A percentile compares a stretch with the other conserved stretches of the same genome.
Conservation (phyloP, 2,329 filamentous ascomycete genomes). For the Harringtonia lauricola region DNA sequence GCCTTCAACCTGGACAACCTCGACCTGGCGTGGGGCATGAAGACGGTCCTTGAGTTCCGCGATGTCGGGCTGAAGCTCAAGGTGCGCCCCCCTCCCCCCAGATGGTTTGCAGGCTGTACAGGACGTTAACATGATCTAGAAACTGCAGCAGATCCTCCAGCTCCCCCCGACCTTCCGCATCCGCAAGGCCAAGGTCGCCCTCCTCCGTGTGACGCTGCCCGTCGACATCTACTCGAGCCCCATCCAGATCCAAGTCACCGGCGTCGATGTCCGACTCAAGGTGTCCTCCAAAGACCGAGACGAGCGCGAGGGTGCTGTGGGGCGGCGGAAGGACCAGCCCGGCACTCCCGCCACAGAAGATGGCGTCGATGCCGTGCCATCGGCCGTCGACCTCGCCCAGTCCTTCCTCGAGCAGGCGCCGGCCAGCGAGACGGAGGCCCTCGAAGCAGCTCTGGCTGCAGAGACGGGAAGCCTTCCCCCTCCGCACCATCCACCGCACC, state of each 20-base stretch:
- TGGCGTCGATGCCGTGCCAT: constrained; percentile 40
- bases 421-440: constrained; percentile 49
- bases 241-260: constrained; percentile 72
- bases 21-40: constrained; percentile 71
- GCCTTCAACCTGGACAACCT: constrained; percentile 77
- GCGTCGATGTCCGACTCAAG: constrained; percentile 60
- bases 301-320: constrained; percentile 5
- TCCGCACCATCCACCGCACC: no score
- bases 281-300: constrained; percentile 31
- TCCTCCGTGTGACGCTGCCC: constrained; percentile 72
- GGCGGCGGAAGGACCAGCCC: constrained; percentile 16
- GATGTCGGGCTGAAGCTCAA: constrained; percentile 75
- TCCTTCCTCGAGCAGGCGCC: constrained; percentile 70
- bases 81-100: no score
- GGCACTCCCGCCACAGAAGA: constrained; percentile 16
- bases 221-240: constrained; percentile 80
- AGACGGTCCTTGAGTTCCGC: constrained; percentile 73
- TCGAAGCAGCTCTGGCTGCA: constrained; percentile 57
- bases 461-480: no score
- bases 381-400: constrained; percentile 61
- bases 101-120: no score
- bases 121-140: no score
- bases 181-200: constrained; percentile 60
- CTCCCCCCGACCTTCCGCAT: constrained; percentile 64
- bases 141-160: constrained; percentile 63